Evolutionary conservation across 805 yeast genomes (phyloP).

Genomic region (Wickerhamomyces rabaulensis): DNA sequence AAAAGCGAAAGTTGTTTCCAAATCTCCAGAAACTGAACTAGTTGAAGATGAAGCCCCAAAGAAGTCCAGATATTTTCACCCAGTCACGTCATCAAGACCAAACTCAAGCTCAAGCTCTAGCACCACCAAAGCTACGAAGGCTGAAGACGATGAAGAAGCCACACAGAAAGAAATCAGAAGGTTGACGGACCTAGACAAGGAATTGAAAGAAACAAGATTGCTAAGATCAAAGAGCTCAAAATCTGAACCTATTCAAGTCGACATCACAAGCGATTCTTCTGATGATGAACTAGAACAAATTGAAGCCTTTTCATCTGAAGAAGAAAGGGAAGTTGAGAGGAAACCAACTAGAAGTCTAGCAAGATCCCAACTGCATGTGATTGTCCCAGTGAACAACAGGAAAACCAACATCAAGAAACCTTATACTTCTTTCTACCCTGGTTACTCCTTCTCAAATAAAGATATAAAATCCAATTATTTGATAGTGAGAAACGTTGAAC

Average conservation of each 20-base stretch:
- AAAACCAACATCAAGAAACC: too few relatives aligned
- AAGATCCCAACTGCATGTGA: neutral
- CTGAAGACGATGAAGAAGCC: neutral
- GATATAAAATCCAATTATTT: slow-evolving; percentile 1
- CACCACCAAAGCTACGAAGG: neutral
- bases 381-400: neutral
- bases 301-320: neutral
- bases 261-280: neutral
- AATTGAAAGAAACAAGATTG: neutral
- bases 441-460: neutral
- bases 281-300: neutral
- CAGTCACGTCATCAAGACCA: neutral
- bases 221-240: neutral
- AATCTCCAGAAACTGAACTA: neutral
- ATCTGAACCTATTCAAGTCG: neutral
- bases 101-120: neutral
- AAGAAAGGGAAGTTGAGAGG: neutral
- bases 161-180: neutral
- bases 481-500: neutral
- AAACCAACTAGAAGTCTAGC: neutral
- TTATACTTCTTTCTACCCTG: neutral
- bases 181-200: neutral
- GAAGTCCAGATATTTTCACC: neutral
- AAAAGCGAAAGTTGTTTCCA: neutral
- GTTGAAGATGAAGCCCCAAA: neutral